These are phyloP conservation scores for Verticillium klebahnii DNA, from an alignment of 2,329 filamentous ascomycete genomes.

Conservation along the genomic window DNA sequence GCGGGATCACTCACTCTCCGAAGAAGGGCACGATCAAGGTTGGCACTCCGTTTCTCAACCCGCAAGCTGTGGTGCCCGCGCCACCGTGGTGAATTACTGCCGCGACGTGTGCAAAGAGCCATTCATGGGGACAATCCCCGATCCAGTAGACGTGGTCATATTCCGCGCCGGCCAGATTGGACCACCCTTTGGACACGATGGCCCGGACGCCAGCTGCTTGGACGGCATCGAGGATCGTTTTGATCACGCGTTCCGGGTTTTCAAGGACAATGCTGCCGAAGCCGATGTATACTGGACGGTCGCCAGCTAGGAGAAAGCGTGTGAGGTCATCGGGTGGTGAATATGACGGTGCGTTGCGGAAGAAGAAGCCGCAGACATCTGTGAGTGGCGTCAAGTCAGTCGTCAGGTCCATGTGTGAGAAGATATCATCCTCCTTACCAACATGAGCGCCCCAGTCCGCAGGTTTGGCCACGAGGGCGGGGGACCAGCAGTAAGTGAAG, in stretches of 20 bases:
- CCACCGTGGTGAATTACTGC: slow-evolving; percentile 85
- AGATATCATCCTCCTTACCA: slow-evolving; percentile 60
- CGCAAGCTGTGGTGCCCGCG: slow-evolving; percentile 81
- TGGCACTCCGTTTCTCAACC: slow-evolving; percentile 22
- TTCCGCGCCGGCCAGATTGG: slow-evolving; percentile 73
- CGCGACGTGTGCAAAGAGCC: slow-evolving; percentile 77
- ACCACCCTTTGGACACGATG: slow-evolving; percentile 84
- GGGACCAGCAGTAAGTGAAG: slow-evolving; percentile 91
- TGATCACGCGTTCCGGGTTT: slow-evolving; percentile 66
- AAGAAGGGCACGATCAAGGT: too few relatives aligned
- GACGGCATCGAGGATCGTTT: slow-evolving; percentile 68
- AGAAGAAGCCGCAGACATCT: slow-evolving; percentile 71
- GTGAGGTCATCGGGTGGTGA: slow-evolving; percentile 64
- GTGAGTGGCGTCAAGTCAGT: slow-evolving; percentile 43
- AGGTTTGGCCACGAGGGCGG: slow-evolving; percentile 73
- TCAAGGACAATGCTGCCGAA: slow-evolving; percentile 82
- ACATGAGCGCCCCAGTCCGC: slow-evolving; percentile 35
- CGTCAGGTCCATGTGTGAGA: too few relatives aligned
- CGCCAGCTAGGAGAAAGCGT: slow-evolving; percentile 63
- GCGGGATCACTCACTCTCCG: too few relatives aligned
- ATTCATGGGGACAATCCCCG: slow-evolving; percentile 86
- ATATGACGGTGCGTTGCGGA: slow-evolving; percentile 61
- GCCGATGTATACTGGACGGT: slow-evolving; percentile 75
- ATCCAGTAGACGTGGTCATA: slow-evolving; percentile 76
- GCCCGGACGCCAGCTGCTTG: slow-evolving; percentile 65